phyloP scores from a whole-genome alignment of 2,329 filamentous ascomycete genomes.

The Achaetomium macrosporum region DNA sequence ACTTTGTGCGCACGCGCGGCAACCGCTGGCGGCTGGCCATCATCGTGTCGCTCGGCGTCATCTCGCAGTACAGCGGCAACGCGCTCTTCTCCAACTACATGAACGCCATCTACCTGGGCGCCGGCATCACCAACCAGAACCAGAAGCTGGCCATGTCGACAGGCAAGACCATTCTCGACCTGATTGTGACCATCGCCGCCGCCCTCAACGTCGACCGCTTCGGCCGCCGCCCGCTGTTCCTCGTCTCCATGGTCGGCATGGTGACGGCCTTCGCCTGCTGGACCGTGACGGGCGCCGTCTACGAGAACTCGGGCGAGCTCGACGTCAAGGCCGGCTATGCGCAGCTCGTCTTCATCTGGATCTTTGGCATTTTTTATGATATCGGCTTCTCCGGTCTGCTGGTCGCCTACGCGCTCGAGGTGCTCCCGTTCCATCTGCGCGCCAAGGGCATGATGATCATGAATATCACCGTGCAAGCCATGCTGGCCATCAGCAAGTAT shows the following conservation, averaged over 20 bases:
- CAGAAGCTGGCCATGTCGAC: slow-evolving; percentile 42
- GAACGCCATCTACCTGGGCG: slow-evolving; percentile 46
- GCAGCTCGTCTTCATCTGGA: slow-evolving; percentile 40
- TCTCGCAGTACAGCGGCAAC: slow-evolving; percentile 55
- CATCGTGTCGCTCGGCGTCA: slow-evolving; percentile 33
- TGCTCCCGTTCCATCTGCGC: slow-evolving; percentile 45
- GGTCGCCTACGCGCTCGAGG: slow-evolving; percentile 48
- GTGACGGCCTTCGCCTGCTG: slow-evolving; percentile 45
- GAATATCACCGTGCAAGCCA: slow-evolving; percentile 50
- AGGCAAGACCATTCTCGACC: slow-evolving; percentile 45
- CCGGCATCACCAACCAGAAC: slow-evolving; percentile 43
- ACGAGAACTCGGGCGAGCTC: slow-evolving; percentile 35
- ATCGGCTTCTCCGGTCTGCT: slow-evolving; percentile 53
- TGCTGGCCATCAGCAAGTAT: slow-evolving; percentile 55
- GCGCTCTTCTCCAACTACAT: slow-evolving; percentile 55
- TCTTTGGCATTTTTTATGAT: slow-evolving; percentile 42
- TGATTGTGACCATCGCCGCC: slow-evolving; percentile 46
- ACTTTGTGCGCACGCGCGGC: slow-evolving; percentile 50
- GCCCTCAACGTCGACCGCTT: slow-evolving; percentile 50
- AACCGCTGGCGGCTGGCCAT: slow-evolving; percentile 38
- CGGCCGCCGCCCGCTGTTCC: slow-evolving; percentile 52
- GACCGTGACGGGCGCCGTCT: slow-evolving; percentile 43
- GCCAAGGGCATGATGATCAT: slow-evolving; percentile 51
- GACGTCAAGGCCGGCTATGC: slow-evolving; percentile 33
- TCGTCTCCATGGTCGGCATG: slow-evolving; percentile 40